These are phyloP conservation scores for Boletus fagicola DNA, from an alignment of 768 basidiomycete species.

Conservation along the genomic window DNA sequence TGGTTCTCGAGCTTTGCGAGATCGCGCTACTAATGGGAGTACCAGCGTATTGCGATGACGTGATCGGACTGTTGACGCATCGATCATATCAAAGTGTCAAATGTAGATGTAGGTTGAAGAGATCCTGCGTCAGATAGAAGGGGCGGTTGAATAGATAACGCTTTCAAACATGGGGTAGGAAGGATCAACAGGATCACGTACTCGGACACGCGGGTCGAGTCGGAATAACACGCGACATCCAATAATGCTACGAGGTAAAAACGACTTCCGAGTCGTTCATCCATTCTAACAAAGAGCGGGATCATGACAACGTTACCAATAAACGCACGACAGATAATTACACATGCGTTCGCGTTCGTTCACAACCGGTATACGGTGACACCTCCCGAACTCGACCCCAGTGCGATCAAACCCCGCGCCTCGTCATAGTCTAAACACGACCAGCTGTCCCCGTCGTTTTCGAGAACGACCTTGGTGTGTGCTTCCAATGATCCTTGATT, in stretches of 20 bases:
- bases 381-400: constrained; percentile 50
- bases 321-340: neutral
- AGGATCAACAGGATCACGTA: constrained; percentile 4
- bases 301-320: neutral
- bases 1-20: neutral
- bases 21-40: neutral
- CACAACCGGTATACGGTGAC: constrained; percentile 37
- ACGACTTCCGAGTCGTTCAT: neutral
- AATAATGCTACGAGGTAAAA: neutral
- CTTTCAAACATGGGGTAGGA: neutral
- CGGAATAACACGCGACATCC: neutral
- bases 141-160: neutral
- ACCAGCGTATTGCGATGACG: neutral
- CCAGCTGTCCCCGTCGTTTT: constrained; percentile 41
- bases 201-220: neutral
- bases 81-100: constrained; percentile 3
- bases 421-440: constrained; percentile 64
- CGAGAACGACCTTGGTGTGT: constrained; percentile 32
- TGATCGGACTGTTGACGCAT: constrained; percentile 3
- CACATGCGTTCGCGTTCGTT: neutral
- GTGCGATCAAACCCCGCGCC: constrained; percentile 47
- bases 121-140: constrained; percentile 8
- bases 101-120: neutral
- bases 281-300: neutral
- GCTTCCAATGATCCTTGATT: constrained; percentile 19